phyloP scores from a whole-genome alignment of 176 grass and related monocot genomes.

The Puya raimondii region DNA sequence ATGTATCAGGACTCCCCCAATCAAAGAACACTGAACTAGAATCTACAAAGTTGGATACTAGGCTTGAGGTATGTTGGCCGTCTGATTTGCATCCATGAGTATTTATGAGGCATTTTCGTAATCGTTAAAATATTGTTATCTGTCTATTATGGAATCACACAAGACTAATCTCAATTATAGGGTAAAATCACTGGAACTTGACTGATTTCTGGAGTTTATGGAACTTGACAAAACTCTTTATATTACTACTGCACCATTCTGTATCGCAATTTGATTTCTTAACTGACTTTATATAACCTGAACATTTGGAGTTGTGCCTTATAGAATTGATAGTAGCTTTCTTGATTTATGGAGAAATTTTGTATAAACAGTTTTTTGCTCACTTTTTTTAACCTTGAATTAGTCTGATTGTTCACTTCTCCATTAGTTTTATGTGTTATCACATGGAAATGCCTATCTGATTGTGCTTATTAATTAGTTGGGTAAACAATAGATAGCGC shows the following conservation, averaged over 20 bases:
- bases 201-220: too few relatives aligned
- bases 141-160: background rate
- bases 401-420: background rate
- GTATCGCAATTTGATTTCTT: background rate
- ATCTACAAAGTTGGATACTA: conserved; percentile 29
- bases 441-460: background rate
- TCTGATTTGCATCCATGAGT: conserved; percentile 26
- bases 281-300: background rate
- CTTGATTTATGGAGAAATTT: background rate
- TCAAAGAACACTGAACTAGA: conserved; percentile 32
- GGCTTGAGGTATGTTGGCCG: conserved; percentile 49
- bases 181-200: too few relatives aligned
- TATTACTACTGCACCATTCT: too few relatives aligned
- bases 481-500: background rate
- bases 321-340: background rate
- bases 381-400: background rate
- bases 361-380: background rate
- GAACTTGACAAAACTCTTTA: too few relatives aligned
- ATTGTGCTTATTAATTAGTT: background rate
- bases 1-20: conserved; percentile 34
- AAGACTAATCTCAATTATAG: background rate
- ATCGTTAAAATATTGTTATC: background rate
- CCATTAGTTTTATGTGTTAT: background rate
- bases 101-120: background rate
- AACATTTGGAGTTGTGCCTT: background rate